Evolutionary conservation across 192 early-diverging fungal species (phyloP), one percentile per base, ranked within the genome.

Genomic region (Entomortierella chlamydospora): DNA sequence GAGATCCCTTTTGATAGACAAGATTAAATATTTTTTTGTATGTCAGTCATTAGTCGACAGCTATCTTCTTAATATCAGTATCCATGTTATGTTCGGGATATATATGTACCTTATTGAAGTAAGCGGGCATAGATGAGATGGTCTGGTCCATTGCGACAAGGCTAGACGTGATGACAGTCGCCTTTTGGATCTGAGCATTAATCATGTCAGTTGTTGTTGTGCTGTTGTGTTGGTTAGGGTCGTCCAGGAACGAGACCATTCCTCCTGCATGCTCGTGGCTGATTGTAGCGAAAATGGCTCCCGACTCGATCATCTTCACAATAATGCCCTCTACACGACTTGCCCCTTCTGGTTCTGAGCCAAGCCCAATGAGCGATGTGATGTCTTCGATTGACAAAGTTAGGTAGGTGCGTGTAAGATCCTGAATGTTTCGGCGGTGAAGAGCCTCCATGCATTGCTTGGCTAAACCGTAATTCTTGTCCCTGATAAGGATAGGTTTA

Each of bases 171-270:
- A 78, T 78, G 1, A 59, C 49, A 0, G 74, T 78, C 6, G 83
- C 72, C 55, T 65, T 80, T 26, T 71, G 64, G 34, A 91, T 86
- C 33, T 84, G 72, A 1, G 72, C 64, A 26, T 90, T 83, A 52
- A 94, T 72, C n/a, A 60, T 52, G 18, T 67, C 47, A 56, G 83
- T 82, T 20, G 84, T 89, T 7, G 50, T 50, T 12, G 73, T 69
- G 50, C 61, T 86, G 33, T 82, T 59, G 55, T 81, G 86, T 49
- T 72, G 63, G 52, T 88, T 82, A 4, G 90, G 84, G 41, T 82
- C 56, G 52, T 95, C 93, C 29, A 89, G 79, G 82, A 95, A 95
- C 13, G 82, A 87, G 6, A 95, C 91, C 91, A 93, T 92, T 23
- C 84, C 83, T 23, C 83, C 78, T 25, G 70, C 68, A 45, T 84